Evolutionary conservation across 2,329 filamentous ascomycete genomes (phyloP).

Genomic region (Aspergillus piperis): DNA sequence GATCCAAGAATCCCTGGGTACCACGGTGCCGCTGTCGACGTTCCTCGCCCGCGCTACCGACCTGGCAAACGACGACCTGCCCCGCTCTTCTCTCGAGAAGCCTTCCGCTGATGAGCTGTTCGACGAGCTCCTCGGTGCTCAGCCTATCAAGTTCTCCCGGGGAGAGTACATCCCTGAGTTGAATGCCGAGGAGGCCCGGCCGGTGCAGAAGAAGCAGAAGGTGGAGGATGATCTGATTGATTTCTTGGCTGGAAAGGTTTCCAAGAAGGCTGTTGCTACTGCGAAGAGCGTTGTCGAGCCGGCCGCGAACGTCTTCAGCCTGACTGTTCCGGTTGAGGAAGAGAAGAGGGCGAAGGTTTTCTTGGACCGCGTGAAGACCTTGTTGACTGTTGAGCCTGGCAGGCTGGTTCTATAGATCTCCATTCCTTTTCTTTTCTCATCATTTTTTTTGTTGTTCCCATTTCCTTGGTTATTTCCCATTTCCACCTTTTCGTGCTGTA

Average conservation of each 20-base stretch:
- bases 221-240: conserved; percentile 76
- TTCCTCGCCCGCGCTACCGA: conserved; percentile 85
- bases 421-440: neutral
- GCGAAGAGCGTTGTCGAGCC: conserved; percentile 41
- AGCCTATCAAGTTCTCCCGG: conserved; percentile 47
- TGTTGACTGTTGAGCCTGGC: conserved; percentile 78
- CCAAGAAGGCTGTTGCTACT: conserved; percentile 32
- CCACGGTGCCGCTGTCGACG: conserved; percentile 78
- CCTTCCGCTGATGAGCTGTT: conserved; percentile 82
- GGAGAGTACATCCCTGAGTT: conserved; percentile 75
- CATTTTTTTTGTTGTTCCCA: neutral
- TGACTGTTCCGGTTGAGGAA: conserved; percentile 77
- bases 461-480: neutral
- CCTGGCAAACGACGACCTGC: conserved; percentile 84
- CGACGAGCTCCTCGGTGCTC: conserved; percentile 75
- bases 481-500: neutral
- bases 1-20: conserved; percentile 73
- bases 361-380: conserved; percentile 79
- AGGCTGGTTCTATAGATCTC: conserved; percentile 61
- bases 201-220: conserved; percentile 34
- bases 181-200: conserved; percentile 43
- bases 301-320: conserved; percentile 75
- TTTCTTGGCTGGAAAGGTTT: conserved; percentile 61
- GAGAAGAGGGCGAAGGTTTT: conserved; percentile 80
- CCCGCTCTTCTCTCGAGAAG: conserved; percentile 63